Conservation (phyloP, 2,329 filamentous ascomycete species). For the Aspergillus sp. region DNA sequence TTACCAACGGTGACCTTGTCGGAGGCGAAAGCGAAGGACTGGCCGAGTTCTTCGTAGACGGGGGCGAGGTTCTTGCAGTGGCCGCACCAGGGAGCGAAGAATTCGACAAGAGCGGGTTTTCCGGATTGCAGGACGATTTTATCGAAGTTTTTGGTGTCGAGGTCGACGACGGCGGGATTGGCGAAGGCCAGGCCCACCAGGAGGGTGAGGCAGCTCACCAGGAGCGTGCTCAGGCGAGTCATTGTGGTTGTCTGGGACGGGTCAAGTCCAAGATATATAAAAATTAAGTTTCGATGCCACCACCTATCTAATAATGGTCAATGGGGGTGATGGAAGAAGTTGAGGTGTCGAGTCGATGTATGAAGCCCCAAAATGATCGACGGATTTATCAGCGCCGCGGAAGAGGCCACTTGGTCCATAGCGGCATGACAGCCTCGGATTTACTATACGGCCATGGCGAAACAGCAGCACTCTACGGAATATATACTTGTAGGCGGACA, state of each 20-base stretch:
- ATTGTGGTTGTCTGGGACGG: conserved; percentile 25
- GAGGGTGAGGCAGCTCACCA: conserved; percentile 42
- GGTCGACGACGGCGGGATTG: conserved; percentile 79
- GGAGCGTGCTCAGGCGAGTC: conserved; percentile 41
- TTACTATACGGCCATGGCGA: background rate
- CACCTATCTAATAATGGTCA: background rate
- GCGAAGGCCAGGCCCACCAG: conserved; percentile 52
- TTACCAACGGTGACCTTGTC: conserved; percentile 82
- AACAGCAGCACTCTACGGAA: background rate
- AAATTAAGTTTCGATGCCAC: background rate
- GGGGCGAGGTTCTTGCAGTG: conserved; percentile 98
- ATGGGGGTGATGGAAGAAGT: background rate
- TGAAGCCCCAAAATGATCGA: background rate
- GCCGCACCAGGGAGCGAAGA: conserved; percentile 98
- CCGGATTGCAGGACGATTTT: conserved; percentile 78
- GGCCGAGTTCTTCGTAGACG: conserved; percentile 83
- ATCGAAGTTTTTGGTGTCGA: conserved; percentile 88
- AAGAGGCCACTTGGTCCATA: conserved; percentile 31
- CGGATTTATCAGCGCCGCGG: conserved; percentile 10
- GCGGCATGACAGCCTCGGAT: conserved; percentile 1
- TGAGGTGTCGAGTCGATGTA: background rate
- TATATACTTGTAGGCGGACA: background rate
- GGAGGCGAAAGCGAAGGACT: conserved; percentile 64
- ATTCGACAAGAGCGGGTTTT: conserved; percentile 94
- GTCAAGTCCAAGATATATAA: background rate